phyloP scores from a whole-genome alignment of 1,139 yeast species.

The Meyerozyma elateridarum region DNA sequence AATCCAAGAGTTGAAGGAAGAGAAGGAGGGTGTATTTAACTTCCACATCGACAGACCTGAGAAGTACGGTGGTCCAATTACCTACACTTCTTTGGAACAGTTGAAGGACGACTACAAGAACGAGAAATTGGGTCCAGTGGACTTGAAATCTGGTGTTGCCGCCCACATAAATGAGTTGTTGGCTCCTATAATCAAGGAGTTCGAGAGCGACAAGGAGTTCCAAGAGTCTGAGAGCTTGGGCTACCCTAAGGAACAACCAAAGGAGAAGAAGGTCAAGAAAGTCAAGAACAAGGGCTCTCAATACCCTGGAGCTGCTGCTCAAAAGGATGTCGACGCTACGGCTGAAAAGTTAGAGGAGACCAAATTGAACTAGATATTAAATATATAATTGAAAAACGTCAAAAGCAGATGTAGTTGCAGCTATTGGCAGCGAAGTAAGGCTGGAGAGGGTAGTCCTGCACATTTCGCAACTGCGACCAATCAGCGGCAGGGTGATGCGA shows the following conservation, averaged over 20 bases:
- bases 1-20: conserved; percentile 67
- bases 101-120: conserved; percentile 68
- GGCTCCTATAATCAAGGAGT: conserved; percentile 79
- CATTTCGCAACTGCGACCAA: too few relatives aligned
- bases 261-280: conserved; percentile 63
- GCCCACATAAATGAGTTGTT: conserved; percentile 75
- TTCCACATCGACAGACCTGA: conserved; percentile 89
- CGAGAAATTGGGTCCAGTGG: conserved; percentile 83
- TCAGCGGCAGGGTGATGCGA: too few relatives aligned
- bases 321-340: conserved; percentile 11
- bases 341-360: conserved; percentile 14
- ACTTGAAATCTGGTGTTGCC: conserved; percentile 87
- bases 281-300: conserved; percentile 77
- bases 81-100: conserved; percentile 63
- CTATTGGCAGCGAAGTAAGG: too few relatives aligned
- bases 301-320: conserved; percentile 61
- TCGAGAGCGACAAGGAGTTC: conserved; percentile 58
- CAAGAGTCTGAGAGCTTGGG: conserved; percentile 72
- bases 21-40: conserved; percentile 48
- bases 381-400: neutral
- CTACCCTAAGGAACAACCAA: conserved; percentile 71
- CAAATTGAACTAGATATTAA: conserved; percentile 14
- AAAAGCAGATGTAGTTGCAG: too few relatives aligned
- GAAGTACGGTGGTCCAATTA: conserved; percentile 90
- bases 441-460: too few relatives aligned